Conservation (phyloP, 202 grass and related monocot genomes). For the Brachypodium distachyon region DNA sequence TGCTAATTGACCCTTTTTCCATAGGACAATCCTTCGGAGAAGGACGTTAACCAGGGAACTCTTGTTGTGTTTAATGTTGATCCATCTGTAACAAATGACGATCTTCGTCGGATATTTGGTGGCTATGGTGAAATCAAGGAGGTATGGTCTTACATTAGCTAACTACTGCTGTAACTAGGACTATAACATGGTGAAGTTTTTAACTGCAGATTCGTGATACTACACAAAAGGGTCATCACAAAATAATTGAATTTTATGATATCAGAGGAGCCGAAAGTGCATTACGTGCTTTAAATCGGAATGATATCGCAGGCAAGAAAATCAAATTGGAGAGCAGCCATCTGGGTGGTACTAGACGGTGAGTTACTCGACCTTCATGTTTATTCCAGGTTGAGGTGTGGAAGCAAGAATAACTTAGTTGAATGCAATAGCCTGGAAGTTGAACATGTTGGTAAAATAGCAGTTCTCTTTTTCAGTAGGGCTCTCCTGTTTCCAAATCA, state of each 20-base stretch:
- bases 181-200: background rate
- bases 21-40: slow-evolving; percentile 83
- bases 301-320: slow-evolving; percentile 70
- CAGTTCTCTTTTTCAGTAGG: background rate
- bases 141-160: slow-evolving; percentile 38
- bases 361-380: slow-evolving; percentile 1
- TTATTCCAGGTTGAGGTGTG: background rate
- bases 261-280: slow-evolving; percentile 80
- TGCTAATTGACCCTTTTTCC: background rate
- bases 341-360: slow-evolving; percentile 61
- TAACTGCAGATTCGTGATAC: slow-evolving; percentile 54
- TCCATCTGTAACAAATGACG: slow-evolving; percentile 66
- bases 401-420: background rate
- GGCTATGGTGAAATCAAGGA: slow-evolving; percentile 88
- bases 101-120: slow-evolving; percentile 74
- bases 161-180: background rate
- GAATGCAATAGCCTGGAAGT: background rate
- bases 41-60: slow-evolving; percentile 90
- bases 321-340: slow-evolving; percentile 60
- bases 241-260: slow-evolving; percentile 96
- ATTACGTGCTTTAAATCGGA: slow-evolving; percentile 62
- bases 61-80: slow-evolving; percentile 90
- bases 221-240: slow-evolving; percentile 61
- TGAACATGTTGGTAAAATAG: background rate
- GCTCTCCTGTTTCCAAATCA: too few species aligned